Base-by-base conservation (phyloP, 2,329 filamentous ascomycete genomes). In the Ascochyta clinopodiicola region DNA sequence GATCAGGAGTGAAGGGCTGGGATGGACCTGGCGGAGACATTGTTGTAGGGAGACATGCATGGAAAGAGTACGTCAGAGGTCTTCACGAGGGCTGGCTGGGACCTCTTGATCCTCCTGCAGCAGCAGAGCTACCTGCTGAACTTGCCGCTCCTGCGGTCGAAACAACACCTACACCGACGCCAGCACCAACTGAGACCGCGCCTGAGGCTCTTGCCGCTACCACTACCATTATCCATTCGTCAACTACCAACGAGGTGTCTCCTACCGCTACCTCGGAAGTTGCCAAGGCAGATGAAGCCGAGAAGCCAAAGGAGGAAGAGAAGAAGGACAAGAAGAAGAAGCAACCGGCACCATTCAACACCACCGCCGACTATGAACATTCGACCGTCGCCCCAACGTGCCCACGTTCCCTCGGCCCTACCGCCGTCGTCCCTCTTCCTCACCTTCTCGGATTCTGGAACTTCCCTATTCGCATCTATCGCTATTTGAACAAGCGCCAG, bases 21-120 rank as follows among this genome's bases (percentile, higher is more conserved):
- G 81, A 88, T 4, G 93, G 91, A 9, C 81, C 89, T 21, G 84
- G 84, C 60, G 95, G 95, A 39, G 94, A 98, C 72, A 82, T 99
- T 46, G 87, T 98, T 17, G 86, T 99, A 66, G 95, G 95, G 12
- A 82, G 94, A 52, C 90, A 97, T 73, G 88, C 94, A 9, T 99
- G 95, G 95, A 99, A 97, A 78, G 95, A 99, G 77, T 99, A 98
- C 74, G 81, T 98, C 22, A 84, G 93, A 55, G 95, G 95, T 40
- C 72, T 98, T 63, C 95, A 99, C 73, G 95, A 99, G 77, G 95
- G 95, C 51, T 99, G 95, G 94, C 79, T 99, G 22, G 94, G 95
- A 0, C 92, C 95, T 7, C 79, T 96, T 38, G 85, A 89, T 56
- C 77, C 86, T 51, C 89, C 89, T 1, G 63, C 67, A 47, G 59